Evolutionary conservation across 2,329 filamentous ascomycete genomes (phyloP), one percentile per base, ranked within the genome.

Genomic region (Blastomyces parvus): DNA sequence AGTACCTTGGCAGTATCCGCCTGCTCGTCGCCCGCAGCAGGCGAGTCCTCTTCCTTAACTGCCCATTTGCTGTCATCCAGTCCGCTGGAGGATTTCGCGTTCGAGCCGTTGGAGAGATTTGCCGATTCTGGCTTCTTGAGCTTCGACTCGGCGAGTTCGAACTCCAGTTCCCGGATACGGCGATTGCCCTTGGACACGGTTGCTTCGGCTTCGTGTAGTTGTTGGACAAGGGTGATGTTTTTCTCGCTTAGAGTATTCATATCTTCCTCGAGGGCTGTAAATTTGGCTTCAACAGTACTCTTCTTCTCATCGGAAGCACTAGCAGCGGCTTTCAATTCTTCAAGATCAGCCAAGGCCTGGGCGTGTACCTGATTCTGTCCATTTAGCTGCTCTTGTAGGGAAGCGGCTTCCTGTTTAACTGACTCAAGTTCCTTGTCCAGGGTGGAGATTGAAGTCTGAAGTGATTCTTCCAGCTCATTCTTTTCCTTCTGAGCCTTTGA

Each of bases 351-450:
- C n/a, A 77, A 68, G 22, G 77, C 75, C 63, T 77, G 75, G 48
- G 74, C 70, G 58, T 75, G 74, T 30, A 76, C 64, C 38, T 77
- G 68, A 61, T 72, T 74, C 64, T 77, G 65, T 44, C 72, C 63
- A 2, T 67, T 63, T 56, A 76, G 70, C 60, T 77, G 70, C 73
- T 86, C 85, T 77, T 85, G 84, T 48, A 87, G 81, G 17, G 80
- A 80, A 77, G 87, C 88, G 61, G 88, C 77, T 59, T 90, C 83
- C 73, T 86, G 85, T 78, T 86, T 85, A 65, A 82, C 78, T 64
- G 79, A 83, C 83, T 95, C 94, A 73, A 38, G 91, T 89, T 62
- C 95, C 90, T 58, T 95, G 80, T 64, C 87, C 86, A 69, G 75
- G 64, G 70, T 69, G 9, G 30, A 40, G 55, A 22, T 63, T 66